A percentile compares a stretch with the other conserved stretches of the same genome.
phyloP scores from a whole-genome alignment of 768 basidiomycete species.

The Suillus americanus region DNA sequence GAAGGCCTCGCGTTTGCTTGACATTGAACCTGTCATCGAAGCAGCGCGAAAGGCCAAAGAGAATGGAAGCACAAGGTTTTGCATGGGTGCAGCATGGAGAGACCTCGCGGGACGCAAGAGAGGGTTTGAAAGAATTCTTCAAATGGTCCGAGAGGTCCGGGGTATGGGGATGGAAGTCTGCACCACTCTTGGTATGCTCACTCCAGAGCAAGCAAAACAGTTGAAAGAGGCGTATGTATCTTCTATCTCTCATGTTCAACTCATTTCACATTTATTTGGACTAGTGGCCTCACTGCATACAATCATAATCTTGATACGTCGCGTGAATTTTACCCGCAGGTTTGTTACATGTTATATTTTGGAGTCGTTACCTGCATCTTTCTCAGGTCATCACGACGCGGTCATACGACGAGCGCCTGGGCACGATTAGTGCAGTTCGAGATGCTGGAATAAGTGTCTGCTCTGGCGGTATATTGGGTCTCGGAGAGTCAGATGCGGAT shows the following conservation, averaged over 20 bases:
- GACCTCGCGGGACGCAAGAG: constrained; percentile 91
- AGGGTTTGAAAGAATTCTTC: constrained; percentile 89
- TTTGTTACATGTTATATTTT: constrained; percentile 29
- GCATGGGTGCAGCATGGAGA: constrained; percentile 99
- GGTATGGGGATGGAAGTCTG: constrained; percentile 99
- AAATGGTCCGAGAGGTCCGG: constrained; percentile 89
- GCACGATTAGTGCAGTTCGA: constrained; percentile 87
- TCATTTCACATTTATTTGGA: constrained; percentile 8
- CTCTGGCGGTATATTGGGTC: constrained; percentile 92
- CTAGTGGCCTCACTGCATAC: constrained; percentile 90
- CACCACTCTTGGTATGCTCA: constrained; percentile 96
- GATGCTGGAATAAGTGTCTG: constrained; percentile 97
- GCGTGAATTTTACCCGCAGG: constrained; percentile 93
- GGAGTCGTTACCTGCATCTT: constrained; percentile 3
- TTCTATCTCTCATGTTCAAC: constrained; percentile 7
- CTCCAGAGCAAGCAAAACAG: constrained; percentile 86
- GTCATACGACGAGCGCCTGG: constrained; percentile 89
- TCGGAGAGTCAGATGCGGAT: constrained; percentile 89
- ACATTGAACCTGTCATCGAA: constrained; percentile 88
- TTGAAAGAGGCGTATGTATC: constrained; percentile 85
- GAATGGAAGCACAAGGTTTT: constrained; percentile 96
- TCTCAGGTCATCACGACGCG: constrained; percentile 90
- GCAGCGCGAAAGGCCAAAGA: constrained; percentile 93
- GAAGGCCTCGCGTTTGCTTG: constrained; percentile 82
- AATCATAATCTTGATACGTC: constrained; percentile 99